Conservation (phyloP, 495 filamentous ascomycete species). For the Trichoderma erinaceum region DNA sequence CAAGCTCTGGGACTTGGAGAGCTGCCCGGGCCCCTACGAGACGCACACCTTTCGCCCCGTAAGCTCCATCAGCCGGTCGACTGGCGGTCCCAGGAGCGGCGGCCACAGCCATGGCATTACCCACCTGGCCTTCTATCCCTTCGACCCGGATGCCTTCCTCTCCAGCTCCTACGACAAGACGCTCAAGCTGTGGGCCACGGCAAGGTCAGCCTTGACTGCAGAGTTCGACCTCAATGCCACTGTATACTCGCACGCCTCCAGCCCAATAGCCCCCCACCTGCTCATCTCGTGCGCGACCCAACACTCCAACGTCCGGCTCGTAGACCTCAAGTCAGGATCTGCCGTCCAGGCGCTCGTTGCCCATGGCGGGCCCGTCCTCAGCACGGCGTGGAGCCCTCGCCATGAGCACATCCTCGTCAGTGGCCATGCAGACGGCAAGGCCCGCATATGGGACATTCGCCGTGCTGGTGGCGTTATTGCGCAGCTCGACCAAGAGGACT, state of each 20-base stretch:
- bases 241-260: constrained; percentile 69
- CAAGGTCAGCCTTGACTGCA: constrained; percentile 50
- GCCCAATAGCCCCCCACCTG: constrained; percentile 62
- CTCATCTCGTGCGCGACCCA: constrained; percentile 81
- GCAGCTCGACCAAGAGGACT: constrained; percentile 73
- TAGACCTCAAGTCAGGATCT: constrained; percentile 74
- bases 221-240: constrained; percentile 67
- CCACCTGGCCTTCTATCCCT: constrained; percentile 80
- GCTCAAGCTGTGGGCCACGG: constrained; percentile 70
- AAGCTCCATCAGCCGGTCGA: constrained; percentile 31
- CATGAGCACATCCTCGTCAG: constrained; percentile 73
- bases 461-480: constrained; percentile 64
- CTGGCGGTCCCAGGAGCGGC: constrained; percentile 14
- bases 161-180: constrained; percentile 79
- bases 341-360: constrained; percentile 62
- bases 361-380: constrained; percentile 58
- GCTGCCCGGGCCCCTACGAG: constrained; percentile 29
- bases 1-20: constrained; percentile 76
- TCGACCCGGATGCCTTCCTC: constrained; percentile 72
- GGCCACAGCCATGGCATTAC: constrained; percentile 76
- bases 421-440: constrained; percentile 68
- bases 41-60: constrained; percentile 46
- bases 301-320: constrained; percentile 68
- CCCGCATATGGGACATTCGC: constrained; percentile 80
- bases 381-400: constrained; percentile 72